Evolutionary conservation across 371 early-diverging fungal species (phyloP), one percentile per base, ranked within the genome.

Genomic region (Choanephora cucurbitarum): DNA sequence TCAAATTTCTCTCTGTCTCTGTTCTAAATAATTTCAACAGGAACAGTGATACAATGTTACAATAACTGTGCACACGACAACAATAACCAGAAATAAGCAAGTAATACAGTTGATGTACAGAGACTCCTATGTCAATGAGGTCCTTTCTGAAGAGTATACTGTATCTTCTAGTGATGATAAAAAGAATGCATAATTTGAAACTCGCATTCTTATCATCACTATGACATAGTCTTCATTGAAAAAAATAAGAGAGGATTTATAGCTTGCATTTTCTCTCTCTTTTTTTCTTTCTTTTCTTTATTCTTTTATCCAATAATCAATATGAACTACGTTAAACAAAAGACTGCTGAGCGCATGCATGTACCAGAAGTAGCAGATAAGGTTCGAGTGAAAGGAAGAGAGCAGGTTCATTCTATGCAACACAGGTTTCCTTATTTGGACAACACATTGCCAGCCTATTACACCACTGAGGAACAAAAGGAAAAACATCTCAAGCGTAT

Each of bases 261-360:
- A 15, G 18, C 22, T 33, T 39, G 18, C 18, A 33, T 11, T 22
- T 33, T 19, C 49, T 49, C 50, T 51, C 49, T 49, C 49, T 15
- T 50, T 54, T 22, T 28, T 42, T 49, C 17, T 18, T n/a, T 42
- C 19, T 45, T 41, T 23, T 18, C 28, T 43, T 33, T n/a, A 41
- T 37, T 45, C 19, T 53, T 44, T 45, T 15, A 14, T 50, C 18
- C 18, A 37, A 14, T 15, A 43, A 41, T 40, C 24, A 64, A n/a
- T 5, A 70, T 70, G 67, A 57, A 55, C n/a, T 57, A 34, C 32
- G 56, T 69, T n/a, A 64, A 58, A 24, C 58, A 45, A 17, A 48
- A 59, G 14, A 23, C 67, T 5, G 57, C 55, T 11, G 41, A 64
- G 28, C 51, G 57, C 3, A 40, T 58, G 13, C 41, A 64, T 43